Evolutionary conservation across 352 stramenopile species (phyloP).

Genomic region (Phytophthora sp.): DNA sequence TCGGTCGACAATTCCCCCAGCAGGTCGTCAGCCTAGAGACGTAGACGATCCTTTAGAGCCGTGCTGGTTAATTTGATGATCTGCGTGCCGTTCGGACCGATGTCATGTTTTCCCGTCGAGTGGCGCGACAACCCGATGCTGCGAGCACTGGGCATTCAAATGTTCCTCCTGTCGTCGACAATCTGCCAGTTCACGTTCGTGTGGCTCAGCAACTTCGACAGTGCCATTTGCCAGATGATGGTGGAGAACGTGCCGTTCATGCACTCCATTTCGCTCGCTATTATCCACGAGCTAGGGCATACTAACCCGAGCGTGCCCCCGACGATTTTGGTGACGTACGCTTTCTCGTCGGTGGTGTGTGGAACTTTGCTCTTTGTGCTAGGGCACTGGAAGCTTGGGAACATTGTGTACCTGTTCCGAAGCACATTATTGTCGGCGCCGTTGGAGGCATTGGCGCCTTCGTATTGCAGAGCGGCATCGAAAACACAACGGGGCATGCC

Average conservation of each 20-base stretch:
- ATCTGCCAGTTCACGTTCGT: conserved; percentile 88
- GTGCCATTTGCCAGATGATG: conserved; percentile 92
- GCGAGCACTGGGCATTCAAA: conserved; percentile 80
- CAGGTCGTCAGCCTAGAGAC: too few species aligned
- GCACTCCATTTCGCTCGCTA: conserved; percentile 87
- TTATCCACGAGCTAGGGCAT: conserved; percentile 86
- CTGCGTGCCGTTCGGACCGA: conserved; percentile 82
- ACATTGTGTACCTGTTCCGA: conserved; percentile 94
- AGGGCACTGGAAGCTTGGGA: conserved; percentile 90
- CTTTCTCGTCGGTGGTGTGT: conserved; percentile 89
- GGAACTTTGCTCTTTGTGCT: conserved; percentile 90
- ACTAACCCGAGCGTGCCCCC: conserved; percentile 78
- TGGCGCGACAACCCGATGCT: conserved; percentile 79
- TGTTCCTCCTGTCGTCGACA: conserved; percentile 82
- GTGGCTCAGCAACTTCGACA: conserved; percentile 74
- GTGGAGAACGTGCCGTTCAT: conserved; percentile 97
- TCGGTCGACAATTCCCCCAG: too few species aligned
- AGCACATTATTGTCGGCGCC: conserved; percentile 95
- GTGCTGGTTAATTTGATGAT: conserved; percentile 89
- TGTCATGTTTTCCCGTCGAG: conserved; percentile 88
- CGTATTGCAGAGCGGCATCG: conserved; percentile 83
- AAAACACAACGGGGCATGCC: conserved; percentile 80
- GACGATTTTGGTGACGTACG: conserved; percentile 93
- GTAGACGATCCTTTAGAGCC: too few species aligned
- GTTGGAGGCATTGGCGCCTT: conserved; percentile 93